A percentile compares a stretch with the other conserved stretches of the same genome.
phyloP scores from a whole-genome alignment of 345 rosid genomes.

The Populus nigra region DNA sequence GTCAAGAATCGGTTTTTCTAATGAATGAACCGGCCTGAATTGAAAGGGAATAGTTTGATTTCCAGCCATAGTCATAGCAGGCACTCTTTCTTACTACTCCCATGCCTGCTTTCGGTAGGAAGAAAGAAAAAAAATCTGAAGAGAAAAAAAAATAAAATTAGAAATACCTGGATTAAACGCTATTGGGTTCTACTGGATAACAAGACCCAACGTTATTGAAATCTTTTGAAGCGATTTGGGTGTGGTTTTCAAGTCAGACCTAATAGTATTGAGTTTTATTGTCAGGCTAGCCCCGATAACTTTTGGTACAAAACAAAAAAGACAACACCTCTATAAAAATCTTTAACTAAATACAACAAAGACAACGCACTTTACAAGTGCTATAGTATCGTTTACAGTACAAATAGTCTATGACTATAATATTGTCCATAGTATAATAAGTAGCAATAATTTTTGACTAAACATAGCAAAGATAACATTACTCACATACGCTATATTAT shows the following conservation, averaged over 20 bases:
- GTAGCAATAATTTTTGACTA: too few species aligned
- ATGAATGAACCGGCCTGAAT: too few species aligned
- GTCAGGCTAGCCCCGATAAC: rapidly evolving
- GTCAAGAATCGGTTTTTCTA: too few species aligned
- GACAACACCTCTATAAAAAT: rapidly evolving
- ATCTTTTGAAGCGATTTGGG: rapidly evolving
- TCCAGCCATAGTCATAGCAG: too few species aligned
- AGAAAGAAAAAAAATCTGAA: too few species aligned
- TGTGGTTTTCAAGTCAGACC: rapidly evolving
- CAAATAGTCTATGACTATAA: rapidly evolving
- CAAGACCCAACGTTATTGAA: too few species aligned
- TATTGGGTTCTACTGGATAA: rapidly evolving
- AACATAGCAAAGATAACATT: rapidly evolving
- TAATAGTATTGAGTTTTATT: rapidly evolving
- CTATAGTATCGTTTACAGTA: rapidly evolving
- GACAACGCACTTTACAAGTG: rapidly evolving
- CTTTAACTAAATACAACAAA: rapidly evolving
- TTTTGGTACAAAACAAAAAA: too few species aligned
- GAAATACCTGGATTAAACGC: rapidly evolving
- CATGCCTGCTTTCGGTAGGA: too few species aligned
- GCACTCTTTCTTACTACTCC: too few species aligned
- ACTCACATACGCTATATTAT: rapidly evolving
- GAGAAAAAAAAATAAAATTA: too few species aligned
- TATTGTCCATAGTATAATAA: too few species aligned
- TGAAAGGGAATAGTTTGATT: too few species aligned